These are phyloP conservation scores for Fusarium citri DNA, from an alignment of 2,329 filamentous ascomycete species.

Conservation along the genomic window DNA sequence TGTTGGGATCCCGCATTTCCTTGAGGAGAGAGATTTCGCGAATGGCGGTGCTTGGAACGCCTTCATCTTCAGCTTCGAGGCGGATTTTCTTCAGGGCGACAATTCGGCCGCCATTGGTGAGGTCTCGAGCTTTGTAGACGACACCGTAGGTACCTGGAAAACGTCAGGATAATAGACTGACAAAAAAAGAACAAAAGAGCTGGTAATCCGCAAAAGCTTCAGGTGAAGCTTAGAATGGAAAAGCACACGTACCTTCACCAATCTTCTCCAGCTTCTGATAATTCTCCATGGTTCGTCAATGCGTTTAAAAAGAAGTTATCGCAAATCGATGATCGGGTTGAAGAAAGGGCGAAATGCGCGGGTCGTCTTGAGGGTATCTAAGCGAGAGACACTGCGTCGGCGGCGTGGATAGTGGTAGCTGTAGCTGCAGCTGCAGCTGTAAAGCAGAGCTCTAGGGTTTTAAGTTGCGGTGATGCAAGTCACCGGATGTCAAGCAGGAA, in stretches of 20 bases:
- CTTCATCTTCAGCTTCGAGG: conserved; percentile 94
- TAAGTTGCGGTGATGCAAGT: conserved; percentile 8
- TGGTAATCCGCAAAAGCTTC: conserved; percentile 2
- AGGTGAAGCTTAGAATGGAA: neutral
- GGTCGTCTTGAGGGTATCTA: conserved; percentile 14
- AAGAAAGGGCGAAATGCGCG: conserved; percentile 24
- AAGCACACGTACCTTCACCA: conserved; percentile 78
- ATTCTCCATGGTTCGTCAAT: conserved; percentile 77
- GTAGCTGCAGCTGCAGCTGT: neutral
- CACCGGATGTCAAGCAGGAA: conserved; percentile 7
- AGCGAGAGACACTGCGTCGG: conserved; percentile 37
- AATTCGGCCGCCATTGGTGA: conserved; percentile 83
- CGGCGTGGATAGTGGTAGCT: conserved; percentile 17
- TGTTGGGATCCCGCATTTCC: conserved; percentile 93
- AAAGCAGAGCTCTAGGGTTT: neutral
- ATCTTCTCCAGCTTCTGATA: conserved; percentile 98
- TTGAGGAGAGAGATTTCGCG: conserved; percentile 94
- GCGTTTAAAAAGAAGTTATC: conserved; percentile 16
- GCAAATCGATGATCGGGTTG: conserved; percentile 11
- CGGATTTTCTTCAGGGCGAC: conserved; percentile 96
- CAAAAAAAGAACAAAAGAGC: neutral
- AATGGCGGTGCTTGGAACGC: conserved; percentile 91
- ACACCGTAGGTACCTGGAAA: conserved; percentile 87
- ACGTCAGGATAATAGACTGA: conserved; percentile 1
- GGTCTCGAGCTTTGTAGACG: conserved; percentile 92